phyloP scores from a whole-genome alignment of 78 protist species.

The Ministeria vibrans region DNA sequence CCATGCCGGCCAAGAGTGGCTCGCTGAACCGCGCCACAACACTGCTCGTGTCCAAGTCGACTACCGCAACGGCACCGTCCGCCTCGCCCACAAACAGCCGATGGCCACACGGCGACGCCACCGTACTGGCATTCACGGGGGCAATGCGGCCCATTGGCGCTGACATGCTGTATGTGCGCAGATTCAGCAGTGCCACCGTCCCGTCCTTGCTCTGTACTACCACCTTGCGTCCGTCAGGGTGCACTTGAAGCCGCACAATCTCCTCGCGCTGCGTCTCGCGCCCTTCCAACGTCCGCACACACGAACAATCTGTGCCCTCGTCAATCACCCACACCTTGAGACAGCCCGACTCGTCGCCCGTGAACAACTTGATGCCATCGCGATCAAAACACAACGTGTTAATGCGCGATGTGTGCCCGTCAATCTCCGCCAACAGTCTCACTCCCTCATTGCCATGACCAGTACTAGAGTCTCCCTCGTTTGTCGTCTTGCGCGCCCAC shows the following conservation, averaged over 20 bases:
- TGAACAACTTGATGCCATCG: neutral
- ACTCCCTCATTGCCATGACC: too few species aligned
- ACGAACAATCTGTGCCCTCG: neutral
- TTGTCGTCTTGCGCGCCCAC: too few species aligned
- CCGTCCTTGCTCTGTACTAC: neutral
- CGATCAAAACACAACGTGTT: neutral
- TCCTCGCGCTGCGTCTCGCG: neutral
- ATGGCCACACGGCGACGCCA: neutral
- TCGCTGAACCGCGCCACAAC: neutral
- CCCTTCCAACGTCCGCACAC: neutral
- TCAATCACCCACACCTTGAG: neutral
- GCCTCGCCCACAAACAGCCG: neutral
- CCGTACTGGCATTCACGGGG: neutral
- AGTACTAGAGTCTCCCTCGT: too few species aligned
- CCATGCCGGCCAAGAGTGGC: too few species aligned
- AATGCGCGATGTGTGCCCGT: neutral
- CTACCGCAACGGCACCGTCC: neutral
- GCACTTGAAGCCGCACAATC: neutral
- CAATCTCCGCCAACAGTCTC: neutral
- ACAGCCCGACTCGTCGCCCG: neutral
- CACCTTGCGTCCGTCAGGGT: constrained; percentile 3
- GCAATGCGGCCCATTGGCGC: neutral
- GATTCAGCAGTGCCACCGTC: neutral
- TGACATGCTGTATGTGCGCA: neutral
- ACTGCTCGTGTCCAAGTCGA: neutral